Percentiles rank a stretch among this genome's conserved stretches.
phyloP scores from a whole-genome alignment of 305 asterid species.

The Solanum hybrid region DNA sequence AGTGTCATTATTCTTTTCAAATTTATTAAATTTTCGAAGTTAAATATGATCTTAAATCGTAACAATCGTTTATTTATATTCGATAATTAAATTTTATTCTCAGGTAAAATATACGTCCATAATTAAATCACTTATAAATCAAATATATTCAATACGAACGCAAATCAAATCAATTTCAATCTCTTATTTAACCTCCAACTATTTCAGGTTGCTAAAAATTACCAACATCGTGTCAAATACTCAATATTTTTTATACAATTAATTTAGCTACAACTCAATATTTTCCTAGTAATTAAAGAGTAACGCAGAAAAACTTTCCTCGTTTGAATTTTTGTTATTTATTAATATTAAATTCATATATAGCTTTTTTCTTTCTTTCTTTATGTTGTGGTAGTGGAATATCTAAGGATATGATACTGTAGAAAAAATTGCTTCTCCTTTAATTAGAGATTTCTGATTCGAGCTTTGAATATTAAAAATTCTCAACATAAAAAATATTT shows the following conservation, averaged over 20 bases:
- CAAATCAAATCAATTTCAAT: not conserved
- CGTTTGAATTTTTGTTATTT: not conserved
- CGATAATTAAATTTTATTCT: not conserved
- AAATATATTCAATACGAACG: not conserved
- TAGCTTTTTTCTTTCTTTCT: not conserved
- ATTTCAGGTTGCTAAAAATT: not conserved
- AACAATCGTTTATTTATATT: not conserved
- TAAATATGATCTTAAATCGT: not conserved
- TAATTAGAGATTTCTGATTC: not conserved
- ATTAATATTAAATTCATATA: not conserved
- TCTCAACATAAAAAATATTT: fast-evolving
- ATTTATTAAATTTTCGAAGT: not conserved
- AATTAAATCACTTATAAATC: not conserved
- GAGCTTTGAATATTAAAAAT: not conserved
- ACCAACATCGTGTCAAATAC: not conserved
- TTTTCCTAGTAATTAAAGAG: not conserved
- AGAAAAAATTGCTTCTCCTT: not conserved
- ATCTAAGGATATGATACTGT: not conserved
- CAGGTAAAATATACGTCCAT: not conserved
- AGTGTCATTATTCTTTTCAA: not conserved
- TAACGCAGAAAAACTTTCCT: not conserved
- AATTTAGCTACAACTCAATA: not conserved
- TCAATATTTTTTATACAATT: not conserved
- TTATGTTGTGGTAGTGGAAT: not conserved
- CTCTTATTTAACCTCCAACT: not conserved